These are phyloP conservation scores for Aspergillus oerlinghausenensis DNA, from an alignment of 2,329 filamentous ascomycete genomes.

Conservation along the genomic window DNA sequence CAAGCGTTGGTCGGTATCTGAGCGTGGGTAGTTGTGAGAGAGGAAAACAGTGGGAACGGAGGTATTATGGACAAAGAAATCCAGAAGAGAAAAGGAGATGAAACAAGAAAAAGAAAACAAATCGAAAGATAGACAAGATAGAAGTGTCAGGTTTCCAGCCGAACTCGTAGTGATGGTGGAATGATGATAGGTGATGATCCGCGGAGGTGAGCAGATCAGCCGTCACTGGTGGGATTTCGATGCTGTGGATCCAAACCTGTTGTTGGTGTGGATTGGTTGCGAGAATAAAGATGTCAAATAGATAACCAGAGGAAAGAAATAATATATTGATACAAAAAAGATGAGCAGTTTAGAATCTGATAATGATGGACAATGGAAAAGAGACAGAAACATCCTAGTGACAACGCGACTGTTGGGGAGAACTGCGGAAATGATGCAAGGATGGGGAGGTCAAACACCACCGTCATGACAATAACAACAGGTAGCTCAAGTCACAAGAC, in stretches of 20 bases:
- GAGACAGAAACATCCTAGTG: neutral
- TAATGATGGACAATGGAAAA: neutral
- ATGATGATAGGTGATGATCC: neutral
- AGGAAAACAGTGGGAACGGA: neutral
- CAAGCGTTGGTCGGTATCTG: neutral
- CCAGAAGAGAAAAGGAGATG: neutral
- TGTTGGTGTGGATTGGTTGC: neutral
- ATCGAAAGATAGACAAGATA: neutral
- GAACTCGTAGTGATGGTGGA: neutral
- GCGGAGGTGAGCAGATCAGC: neutral
- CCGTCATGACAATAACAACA: neutral
- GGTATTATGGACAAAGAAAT: neutral
- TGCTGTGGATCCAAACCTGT: neutral
- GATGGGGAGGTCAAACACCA: neutral
- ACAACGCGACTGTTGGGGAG: neutral
- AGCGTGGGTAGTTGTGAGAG: neutral
- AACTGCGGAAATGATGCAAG: neutral
- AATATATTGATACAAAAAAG: neutral
- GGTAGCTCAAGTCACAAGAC: neutral
- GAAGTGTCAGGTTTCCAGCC: neutral
- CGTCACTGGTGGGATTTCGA: constrained; percentile 1
- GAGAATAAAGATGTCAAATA: neutral
- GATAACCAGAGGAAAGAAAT: neutral
- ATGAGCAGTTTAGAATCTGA: neutral
- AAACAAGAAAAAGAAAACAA: neutral